Conservation (phyloP, 495 filamentous ascomycete genomes). For the Penicillium tannophilum region DNA sequence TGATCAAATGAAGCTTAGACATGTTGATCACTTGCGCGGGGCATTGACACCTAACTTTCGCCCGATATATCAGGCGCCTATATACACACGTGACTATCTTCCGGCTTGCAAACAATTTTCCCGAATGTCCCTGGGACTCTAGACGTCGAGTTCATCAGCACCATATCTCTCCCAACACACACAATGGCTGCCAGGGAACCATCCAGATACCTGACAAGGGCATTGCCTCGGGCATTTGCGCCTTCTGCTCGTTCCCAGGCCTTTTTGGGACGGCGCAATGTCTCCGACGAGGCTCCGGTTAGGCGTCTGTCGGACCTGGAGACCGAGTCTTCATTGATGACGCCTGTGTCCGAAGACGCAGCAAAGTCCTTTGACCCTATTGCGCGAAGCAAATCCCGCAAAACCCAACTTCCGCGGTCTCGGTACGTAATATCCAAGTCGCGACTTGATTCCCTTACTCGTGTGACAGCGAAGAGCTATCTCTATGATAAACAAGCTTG, state of each 20-base stretch:
- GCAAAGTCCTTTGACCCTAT: slow-evolving; percentile 59
- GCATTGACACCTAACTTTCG: slow-evolving; percentile 7
- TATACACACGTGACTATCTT: slow-evolving; percentile 21
- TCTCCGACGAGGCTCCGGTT: slow-evolving; percentile 45
- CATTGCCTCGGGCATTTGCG: slow-evolving; percentile 40
- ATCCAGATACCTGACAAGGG: slow-evolving; percentile 46
- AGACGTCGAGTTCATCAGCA: slow-evolving; percentile 22
- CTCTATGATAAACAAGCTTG: neutral
- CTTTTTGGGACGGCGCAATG: slow-evolving; percentile 48
- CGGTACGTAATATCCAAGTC: slow-evolving; percentile 52
- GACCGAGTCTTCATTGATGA: slow-evolving; percentile 36
- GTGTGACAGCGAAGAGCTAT: slow-evolving; percentile 7
- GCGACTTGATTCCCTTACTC: neutral
- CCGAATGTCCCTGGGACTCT: slow-evolving; percentile 12
- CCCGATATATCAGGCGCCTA: slow-evolving; percentile 19
- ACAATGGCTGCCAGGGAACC: slow-evolving; percentile 48
- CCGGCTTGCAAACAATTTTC: slow-evolving; percentile 42
- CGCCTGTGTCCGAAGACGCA: slow-evolving; percentile 25
- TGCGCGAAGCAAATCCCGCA: slow-evolving; percentile 51
- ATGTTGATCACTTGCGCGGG: slow-evolving; percentile 27
- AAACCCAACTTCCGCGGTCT: slow-evolving; percentile 63
- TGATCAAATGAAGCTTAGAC: slow-evolving; percentile 16
- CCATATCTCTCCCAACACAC: slow-evolving; percentile 15
- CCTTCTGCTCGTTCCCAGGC: slow-evolving; percentile 38
- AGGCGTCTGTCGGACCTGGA: slow-evolving; percentile 40